phyloP scores from a whole-genome alignment of 2,329 filamentous ascomycete species.

The Talaromyces sp. region DNA sequence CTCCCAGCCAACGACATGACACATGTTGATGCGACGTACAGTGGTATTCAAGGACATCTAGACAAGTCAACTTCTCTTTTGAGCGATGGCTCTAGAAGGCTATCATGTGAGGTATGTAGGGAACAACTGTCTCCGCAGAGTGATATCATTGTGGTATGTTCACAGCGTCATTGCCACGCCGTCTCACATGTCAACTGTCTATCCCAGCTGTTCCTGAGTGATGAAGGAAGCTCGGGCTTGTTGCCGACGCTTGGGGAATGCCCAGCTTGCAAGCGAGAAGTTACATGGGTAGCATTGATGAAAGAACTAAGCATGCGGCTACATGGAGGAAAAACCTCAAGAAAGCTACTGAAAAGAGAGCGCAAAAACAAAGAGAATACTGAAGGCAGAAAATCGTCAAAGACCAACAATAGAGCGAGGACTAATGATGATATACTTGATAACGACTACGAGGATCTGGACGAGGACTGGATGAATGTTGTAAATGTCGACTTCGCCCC shows the following conservation, averaged over 20 bases:
- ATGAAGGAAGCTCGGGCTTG: constrained; percentile 44
- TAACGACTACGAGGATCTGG: constrained; percentile 22
- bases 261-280: constrained; percentile 61
- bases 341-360: constrained; percentile 60
- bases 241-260: constrained; percentile 69
- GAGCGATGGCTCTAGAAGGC: constrained; percentile 33
- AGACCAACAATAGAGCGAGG: not conserved
- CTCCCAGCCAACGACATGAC: constrained; percentile 22
- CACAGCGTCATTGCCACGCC: constrained; percentile 46
- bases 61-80: constrained; percentile 50
- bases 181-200: constrained; percentile 57
- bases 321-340: constrained; percentile 67
- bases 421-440: constrained; percentile 7
- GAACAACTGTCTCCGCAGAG: constrained; percentile 33
- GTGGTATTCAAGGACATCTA: constrained; percentile 47
- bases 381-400: constrained; percentile 15
- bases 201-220: constrained; percentile 49
- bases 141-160: constrained; percentile 52
- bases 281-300: constrained; percentile 75
- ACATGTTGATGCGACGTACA: constrained; percentile 54
- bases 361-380: constrained; percentile 29
- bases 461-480: constrained; percentile 35
- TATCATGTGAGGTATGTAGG: constrained; percentile 52
- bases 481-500: constrained; percentile 29
- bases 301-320: constrained; percentile 74